These are phyloP conservation scores for Fusarium sp. DNA, from an alignment of 2,329 filamentous ascomycete species.

Conservation along the genomic window DNA sequence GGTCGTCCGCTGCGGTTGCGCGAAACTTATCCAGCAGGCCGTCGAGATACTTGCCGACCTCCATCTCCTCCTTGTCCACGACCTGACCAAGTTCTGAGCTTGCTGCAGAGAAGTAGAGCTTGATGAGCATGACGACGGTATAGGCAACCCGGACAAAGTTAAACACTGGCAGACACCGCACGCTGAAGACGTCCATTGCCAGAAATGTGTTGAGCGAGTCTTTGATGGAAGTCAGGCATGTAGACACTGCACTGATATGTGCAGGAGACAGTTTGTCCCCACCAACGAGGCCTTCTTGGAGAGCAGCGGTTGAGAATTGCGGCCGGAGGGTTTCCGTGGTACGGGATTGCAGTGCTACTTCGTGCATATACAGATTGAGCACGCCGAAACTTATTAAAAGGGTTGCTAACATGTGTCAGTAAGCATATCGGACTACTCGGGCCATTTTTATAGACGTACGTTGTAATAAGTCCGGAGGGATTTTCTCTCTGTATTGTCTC, in stretches of 20 bases:
- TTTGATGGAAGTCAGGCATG: conserved; percentile 76
- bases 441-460: conserved; percentile 62
- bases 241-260: conserved; percentile 75
- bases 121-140: conserved; percentile 78
- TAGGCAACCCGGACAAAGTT: conserved; percentile 80
- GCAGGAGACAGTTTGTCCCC: conserved; percentile 60
- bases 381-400: conserved; percentile 74
- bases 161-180: conserved; percentile 77
- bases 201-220: conserved; percentile 75
- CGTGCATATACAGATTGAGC: conserved; percentile 80
- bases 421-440: not conserved
- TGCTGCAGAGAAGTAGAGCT: conserved; percentile 76
- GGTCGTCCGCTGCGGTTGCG: conserved; percentile 71
- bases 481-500: conserved; percentile 68
- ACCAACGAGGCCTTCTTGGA: conserved; percentile 59
- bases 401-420: conserved; percentile 61
- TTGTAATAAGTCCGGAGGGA: conserved; percentile 66
- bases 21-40: conserved; percentile 77
- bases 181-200: conserved; percentile 67
- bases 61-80: conserved; percentile 76
- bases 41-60: conserved; percentile 75
- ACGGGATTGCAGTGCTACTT: conserved; percentile 77
- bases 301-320: conserved; percentile 61
- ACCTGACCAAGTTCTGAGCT: conserved; percentile 77
- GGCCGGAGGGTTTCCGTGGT: conserved; percentile 68